Evolutionary conservation across 140 eudicot species (phyloP).

Genomic region (Cichorium intybus): DNA sequence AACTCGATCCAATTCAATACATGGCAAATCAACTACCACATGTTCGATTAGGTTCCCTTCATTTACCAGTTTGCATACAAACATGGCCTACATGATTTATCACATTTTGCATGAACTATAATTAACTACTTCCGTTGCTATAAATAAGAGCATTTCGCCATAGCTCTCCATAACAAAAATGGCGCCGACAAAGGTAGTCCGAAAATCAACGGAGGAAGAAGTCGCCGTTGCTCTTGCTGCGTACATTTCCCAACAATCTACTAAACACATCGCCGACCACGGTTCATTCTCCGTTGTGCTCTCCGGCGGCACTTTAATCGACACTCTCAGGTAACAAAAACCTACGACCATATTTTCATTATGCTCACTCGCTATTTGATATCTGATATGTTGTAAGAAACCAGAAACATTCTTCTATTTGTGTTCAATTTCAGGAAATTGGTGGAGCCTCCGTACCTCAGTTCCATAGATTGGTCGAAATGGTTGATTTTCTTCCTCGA

Average conservation of each 20-base stretch:
- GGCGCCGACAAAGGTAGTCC: conserved; percentile 11
- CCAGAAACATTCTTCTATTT: neutral
- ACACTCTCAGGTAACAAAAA: conserved; percentile 57
- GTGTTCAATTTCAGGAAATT: conserved; percentile 40
- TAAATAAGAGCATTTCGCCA: neutral
- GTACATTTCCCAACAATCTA: conserved; percentile 48
- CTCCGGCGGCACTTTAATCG: conserved; percentile 76
- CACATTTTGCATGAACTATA: no score
- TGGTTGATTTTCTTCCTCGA: conserved; percentile 65
- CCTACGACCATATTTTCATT: neutral
- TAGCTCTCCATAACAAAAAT: conserved; percentile 3
- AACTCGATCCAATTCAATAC: no score
- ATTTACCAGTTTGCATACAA: no score
- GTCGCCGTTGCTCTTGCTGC: conserved; percentile 56
- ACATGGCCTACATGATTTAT: no score
- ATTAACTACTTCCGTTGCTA: neutral
- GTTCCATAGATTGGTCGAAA: conserved; percentile 63
- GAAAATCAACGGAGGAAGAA: conserved; percentile 40
- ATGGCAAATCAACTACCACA: no score
- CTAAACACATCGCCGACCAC: conserved; percentile 32
- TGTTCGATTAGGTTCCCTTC: no score
- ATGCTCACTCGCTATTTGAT: no score
- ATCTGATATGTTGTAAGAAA: no score
- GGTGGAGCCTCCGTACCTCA: conserved; percentile 40
- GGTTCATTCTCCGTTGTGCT: conserved; percentile 66